phyloP scores from a whole-genome alignment of 768 basidiomycete species.

The Rhodotorula graminis region DNA sequence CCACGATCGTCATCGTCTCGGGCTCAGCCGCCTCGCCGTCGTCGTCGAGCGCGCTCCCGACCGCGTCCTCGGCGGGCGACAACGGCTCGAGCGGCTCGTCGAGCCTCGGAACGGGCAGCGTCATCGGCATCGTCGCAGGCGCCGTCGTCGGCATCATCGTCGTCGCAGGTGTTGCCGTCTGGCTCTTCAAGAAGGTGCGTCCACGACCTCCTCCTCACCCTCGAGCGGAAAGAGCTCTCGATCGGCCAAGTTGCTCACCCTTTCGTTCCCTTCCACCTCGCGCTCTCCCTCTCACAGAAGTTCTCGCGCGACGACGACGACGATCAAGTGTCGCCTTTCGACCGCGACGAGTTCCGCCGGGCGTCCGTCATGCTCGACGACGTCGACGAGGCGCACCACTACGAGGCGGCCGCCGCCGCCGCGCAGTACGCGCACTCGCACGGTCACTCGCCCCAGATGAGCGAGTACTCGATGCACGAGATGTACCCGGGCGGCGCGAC shows the following conservation, averaged over 20 bases:
- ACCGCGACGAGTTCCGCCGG: conserved; percentile 36
- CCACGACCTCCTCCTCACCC: too few species aligned
- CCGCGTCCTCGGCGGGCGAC: conserved; percentile 51
- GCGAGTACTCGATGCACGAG: conserved; percentile 25
- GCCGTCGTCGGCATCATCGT: conserved; percentile 26
- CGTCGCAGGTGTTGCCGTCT: conserved; percentile 17
- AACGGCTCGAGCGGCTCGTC: conserved; percentile 37
- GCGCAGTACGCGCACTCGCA: not conserved
- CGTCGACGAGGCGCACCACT: conserved; percentile 13
- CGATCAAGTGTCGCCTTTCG: conserved; percentile 33
- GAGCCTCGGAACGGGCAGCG: conserved; percentile 59
- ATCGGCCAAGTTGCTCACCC: not conserved
- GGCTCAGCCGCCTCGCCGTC: conserved; percentile 1
- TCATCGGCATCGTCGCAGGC: conserved; percentile 34
- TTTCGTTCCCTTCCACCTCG: too few species aligned
- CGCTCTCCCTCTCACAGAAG: not conserved
- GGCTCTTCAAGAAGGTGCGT: conserved; percentile 26
- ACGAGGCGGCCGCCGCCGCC: not conserved
- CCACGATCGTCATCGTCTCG: conserved; percentile 20
- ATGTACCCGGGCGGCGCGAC: not conserved
- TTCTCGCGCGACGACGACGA: conserved; percentile 21
- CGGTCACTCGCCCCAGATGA: conserved; percentile 37
- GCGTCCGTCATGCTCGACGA: conserved; percentile 34
- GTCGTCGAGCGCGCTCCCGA: conserved; percentile 6
- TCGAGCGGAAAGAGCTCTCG: too few species aligned